These are phyloP conservation scores for Kluyveromyces nonfermentans DNA, from an alignment of 805 yeast genomes.

Conservation along the genomic window DNA sequence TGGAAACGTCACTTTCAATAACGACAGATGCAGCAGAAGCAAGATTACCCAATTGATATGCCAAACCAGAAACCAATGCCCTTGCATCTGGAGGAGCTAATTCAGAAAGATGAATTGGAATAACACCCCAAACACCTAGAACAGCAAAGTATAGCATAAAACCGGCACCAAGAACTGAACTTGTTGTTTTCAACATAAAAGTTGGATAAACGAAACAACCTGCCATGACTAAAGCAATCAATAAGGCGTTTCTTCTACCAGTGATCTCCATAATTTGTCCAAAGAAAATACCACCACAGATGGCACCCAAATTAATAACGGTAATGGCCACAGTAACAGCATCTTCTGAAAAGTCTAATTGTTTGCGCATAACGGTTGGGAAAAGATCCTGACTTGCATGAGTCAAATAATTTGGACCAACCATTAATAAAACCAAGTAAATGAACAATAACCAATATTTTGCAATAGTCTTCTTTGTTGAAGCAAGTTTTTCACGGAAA, in stretches of 20 bases:
- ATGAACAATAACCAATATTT: slow-evolving; percentile 52
- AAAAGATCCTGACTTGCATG: slow-evolving; percentile 71
- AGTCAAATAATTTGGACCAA: slow-evolving; percentile 62
- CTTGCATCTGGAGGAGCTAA: slow-evolving; percentile 56
- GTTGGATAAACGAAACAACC: slow-evolving; percentile 59
- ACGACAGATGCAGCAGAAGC: slow-evolving; percentile 63
- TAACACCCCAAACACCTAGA: slow-evolving; percentile 69
- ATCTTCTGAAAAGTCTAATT: slow-evolving; percentile 38
- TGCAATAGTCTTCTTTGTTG: slow-evolving; percentile 32
- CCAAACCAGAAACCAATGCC: slow-evolving; percentile 50
- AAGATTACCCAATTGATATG: slow-evolving; percentile 62
- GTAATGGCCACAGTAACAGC: slow-evolving; percentile 49
- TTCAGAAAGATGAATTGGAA: slow-evolving; percentile 58
- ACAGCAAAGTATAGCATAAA: slow-evolving; percentile 59
- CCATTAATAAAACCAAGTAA: slow-evolving; percentile 52
- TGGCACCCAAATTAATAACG: slow-evolving; percentile 59
- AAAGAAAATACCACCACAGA: slow-evolving; percentile 51
- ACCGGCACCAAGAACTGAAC: slow-evolving; percentile 47
- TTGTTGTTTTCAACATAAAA: slow-evolving; percentile 30
- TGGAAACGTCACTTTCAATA: slow-evolving; percentile 57
- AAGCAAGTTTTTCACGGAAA: slow-evolving; percentile 15
- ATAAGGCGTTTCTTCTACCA: slow-evolving; percentile 52
- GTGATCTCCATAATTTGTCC: slow-evolving; percentile 48
- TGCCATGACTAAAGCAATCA: slow-evolving; percentile 44
- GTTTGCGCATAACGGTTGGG: slow-evolving; percentile 52